phyloP scores from a whole-genome alignment of 768 basidiomycete genomes.

The Trametopsis cervina region DNA sequence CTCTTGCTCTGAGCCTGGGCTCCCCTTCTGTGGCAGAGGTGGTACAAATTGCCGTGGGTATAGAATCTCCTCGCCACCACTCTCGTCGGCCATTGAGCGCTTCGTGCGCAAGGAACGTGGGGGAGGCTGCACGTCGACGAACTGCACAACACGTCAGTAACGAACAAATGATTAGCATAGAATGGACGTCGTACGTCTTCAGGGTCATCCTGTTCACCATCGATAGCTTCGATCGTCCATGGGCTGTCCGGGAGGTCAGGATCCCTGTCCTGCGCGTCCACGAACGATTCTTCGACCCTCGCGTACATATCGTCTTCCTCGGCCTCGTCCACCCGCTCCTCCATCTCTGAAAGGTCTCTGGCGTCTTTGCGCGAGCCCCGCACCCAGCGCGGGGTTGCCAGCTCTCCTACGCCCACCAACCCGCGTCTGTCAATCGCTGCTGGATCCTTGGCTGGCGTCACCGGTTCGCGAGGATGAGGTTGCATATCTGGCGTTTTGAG shows the following conservation, averaged over 20 bases:
- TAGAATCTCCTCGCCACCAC: conserved; percentile 85
- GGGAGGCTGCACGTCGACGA: conserved; percentile 35
- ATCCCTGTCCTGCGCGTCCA: conserved; percentile 27
- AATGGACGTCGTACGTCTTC: conserved; percentile 47
- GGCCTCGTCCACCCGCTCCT: conserved; percentile 29
- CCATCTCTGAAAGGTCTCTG: conserved; percentile 24
- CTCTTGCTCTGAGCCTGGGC: conserved; percentile 21
- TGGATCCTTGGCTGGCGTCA: conserved; percentile 72
- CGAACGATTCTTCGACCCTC: conserved; percentile 14
- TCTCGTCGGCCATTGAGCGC: conserved; percentile 73
- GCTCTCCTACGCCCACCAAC: conserved; percentile 91
- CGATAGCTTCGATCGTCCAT: conserved; percentile 84
- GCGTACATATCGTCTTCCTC: conserved; percentile 25
- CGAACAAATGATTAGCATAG: neutral
- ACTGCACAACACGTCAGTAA: conserved; percentile 24
- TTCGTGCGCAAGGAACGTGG: conserved; percentile 47
- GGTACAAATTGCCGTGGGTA: conserved; percentile 61
- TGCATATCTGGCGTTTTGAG: conserved; percentile 60
- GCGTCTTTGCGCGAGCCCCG: conserved; percentile 32
- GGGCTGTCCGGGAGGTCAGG: conserved; percentile 67
- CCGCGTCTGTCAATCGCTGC: conserved; percentile 78
- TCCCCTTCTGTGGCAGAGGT: conserved; percentile 2
- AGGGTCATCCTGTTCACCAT: conserved; percentile 67
- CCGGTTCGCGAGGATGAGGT: conserved; percentile 41
- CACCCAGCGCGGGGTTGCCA: conserved; percentile 93